Evolutionary conservation across 2,329 filamentous ascomycete species (phyloP).

Genomic region (Stylonectria norvegica): DNA sequence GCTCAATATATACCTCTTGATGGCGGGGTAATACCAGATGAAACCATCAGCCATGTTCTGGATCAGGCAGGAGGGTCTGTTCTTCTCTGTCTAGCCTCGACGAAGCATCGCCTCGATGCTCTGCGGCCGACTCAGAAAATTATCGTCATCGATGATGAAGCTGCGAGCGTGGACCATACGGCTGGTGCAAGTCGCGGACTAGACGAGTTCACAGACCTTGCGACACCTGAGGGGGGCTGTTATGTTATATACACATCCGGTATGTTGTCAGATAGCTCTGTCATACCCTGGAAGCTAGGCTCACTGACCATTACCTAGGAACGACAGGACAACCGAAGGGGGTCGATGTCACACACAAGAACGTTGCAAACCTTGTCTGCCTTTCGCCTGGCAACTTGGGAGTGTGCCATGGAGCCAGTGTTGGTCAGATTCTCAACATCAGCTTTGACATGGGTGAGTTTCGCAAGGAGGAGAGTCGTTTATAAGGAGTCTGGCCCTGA

Average conservation of each 20-base stretch:
- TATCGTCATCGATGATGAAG: slow-evolving; percentile 31
- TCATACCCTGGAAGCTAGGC: no score
- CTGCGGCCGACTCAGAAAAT: slow-evolving; percentile 21
- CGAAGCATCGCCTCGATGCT: slow-evolving; percentile 31
- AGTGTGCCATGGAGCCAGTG: slow-evolving; percentile 47
- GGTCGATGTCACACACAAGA: slow-evolving; percentile 54
- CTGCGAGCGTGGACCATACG: background rate
- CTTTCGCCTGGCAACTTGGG: slow-evolving; percentile 49
- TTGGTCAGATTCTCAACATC: slow-evolving; percentile 55
- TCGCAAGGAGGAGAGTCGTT: slow-evolving; percentile 4
- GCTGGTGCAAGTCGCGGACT: slow-evolving; percentile 4
- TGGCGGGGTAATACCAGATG: slow-evolving; percentile 49
- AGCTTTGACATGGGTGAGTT: slow-evolving; percentile 59
- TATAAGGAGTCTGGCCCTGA: slow-evolving; percentile 9
- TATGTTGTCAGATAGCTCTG: slow-evolving; percentile 16
- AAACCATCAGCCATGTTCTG: slow-evolving; percentile 48
- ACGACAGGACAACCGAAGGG: slow-evolving; percentile 58
- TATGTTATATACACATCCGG: slow-evolving; percentile 56
- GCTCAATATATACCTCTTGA: slow-evolving; percentile 60
- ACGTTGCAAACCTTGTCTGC: slow-evolving; percentile 53
- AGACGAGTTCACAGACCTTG: slow-evolving; percentile 27
- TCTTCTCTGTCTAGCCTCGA: slow-evolving; percentile 46
- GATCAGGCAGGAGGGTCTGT: slow-evolving; percentile 42
- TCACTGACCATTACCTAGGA: no score
- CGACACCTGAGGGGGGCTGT: slow-evolving; percentile 37